Evolutionary conservation across 805 yeast species (phyloP), one percentile per base, ranked within the genome.

Genomic region (Zygoascus bituminiphila): DNA sequence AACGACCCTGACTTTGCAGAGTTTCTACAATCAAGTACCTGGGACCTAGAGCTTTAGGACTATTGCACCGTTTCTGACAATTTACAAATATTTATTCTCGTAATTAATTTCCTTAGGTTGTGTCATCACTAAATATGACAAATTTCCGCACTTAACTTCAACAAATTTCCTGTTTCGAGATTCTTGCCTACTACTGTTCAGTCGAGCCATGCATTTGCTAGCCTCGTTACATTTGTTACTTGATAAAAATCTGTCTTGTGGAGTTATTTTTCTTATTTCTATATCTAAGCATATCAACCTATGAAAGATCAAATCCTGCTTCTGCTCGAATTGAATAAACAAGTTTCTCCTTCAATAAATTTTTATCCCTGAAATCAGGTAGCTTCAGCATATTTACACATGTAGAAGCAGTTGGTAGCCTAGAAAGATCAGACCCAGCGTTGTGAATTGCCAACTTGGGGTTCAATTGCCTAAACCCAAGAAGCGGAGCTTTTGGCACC

Each of bases 381-480:
- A 93, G 64, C 59, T 84, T 88, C 52, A 93, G 69, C 49, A 93
- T 65, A 60, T 93, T 93, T 25, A 88, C 86, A 71, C 98, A 93
- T 0, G 98, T 93, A 0, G 96, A 80, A 0, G 98, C 84, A 0
- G 97, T 87, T 0, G 98, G 98, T 36, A 93, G 68, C 25, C 94
- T 68, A 1, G 70, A 71, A 1, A 59, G 54, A 23, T 76, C 77
- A 8, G 61, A 48, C 0, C 91, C 93, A 0, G 82, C 74, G 54
- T 80, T 80, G 35, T 86, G 64, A 42, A 93, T 82, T 1, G 95
- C 95, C 64, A 93, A 88, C 47, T 70, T 72, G 0, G 98, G 98
- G 25, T 67, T 69, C 42, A 88, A 70, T 2, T 81, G 78, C 12
- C 75, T 72, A 61, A 93, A 91, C 0, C 98, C 98, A 22, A 87